phyloP scores from a whole-genome alignment of 768 basidiomycete species.

The Serpula lacrymans region DNA sequence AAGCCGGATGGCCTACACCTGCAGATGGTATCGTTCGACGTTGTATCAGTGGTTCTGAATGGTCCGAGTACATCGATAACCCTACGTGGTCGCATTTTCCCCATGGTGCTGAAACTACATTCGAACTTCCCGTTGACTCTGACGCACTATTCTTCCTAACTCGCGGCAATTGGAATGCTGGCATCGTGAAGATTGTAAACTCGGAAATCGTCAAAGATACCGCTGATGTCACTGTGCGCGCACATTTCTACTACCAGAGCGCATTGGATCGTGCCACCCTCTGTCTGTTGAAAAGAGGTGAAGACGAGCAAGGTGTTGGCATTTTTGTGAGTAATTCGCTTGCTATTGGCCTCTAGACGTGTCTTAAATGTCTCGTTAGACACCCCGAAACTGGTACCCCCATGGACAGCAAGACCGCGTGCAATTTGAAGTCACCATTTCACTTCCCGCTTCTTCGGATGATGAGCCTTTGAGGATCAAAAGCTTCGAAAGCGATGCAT shows the following conservation, averaged over 20 bases:
- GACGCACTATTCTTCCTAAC: conserved; percentile 32
- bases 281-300: conserved; percentile 25
- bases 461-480: conserved; percentile 20
- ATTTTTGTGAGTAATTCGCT: conserved; percentile 31
- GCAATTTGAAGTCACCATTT: conserved; percentile 25
- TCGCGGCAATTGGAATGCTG: conserved; percentile 25
- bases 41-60: conserved; percentile 9
- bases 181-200: conserved; percentile 17
- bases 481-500: conserved; percentile 24
- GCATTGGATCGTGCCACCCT: conserved; percentile 26
- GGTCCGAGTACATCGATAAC: conserved; percentile 9
- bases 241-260: conserved; percentile 20
- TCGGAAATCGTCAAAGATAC: conserved; percentile 6
- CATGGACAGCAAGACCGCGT: conserved; percentile 12
- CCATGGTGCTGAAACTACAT: conserved; percentile 16
- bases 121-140: conserved; percentile 26
- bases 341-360: background rate
- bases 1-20: conserved; percentile 1
- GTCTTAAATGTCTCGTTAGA: conserved; percentile 7
- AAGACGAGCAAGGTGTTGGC: conserved; percentile 30
- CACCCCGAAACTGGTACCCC: conserved; percentile 5
- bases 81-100: conserved; percentile 17
- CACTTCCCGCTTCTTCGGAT: conserved; percentile 20
- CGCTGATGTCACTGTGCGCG: conserved; percentile 27
- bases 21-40: conserved; percentile 16